A percentile compares a stretch with the other conserved stretches of the same genome.
These are phyloP conservation scores for Morella rubra DNA, from an alignment of 306 rosid genomes.

Conservation along the genomic window DNA sequence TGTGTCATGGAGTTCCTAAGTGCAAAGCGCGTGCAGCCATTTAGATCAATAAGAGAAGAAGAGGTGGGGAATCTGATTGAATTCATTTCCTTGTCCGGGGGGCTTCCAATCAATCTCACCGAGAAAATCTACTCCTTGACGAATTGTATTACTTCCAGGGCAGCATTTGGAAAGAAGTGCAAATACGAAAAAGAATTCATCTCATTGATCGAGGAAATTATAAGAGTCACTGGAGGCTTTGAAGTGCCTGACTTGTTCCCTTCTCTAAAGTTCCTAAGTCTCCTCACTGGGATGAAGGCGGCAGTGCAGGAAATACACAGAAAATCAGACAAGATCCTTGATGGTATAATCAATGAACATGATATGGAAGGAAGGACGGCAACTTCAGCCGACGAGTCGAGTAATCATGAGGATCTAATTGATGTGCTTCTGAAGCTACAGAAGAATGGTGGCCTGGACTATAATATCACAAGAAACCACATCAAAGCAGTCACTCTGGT, in stretches of 20 bases:
- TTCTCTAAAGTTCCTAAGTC: conserved; percentile 1
- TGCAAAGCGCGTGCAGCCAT: conserved; percentile 16
- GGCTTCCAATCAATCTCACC: not conserved
- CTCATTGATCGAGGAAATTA: not conserved
- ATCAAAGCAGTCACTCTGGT: conserved; percentile 18
- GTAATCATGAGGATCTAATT: conserved; percentile 6
- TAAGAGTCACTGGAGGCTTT: not conserved
- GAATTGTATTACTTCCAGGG: not conserved
- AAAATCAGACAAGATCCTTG: conserved; percentile 11
- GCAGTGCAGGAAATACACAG: not conserved
- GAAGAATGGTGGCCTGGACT: not conserved
- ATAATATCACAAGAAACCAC: conserved; percentile 7
- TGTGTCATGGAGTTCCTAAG: conserved; percentile 1
- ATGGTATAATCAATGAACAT: conserved; percentile 2
- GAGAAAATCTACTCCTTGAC: conserved; percentile 1
- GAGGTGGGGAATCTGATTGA: conserved; percentile 11
- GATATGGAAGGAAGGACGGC: not conserved
- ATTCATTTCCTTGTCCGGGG: conserved; percentile 5
- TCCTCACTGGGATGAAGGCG: conserved; percentile 18
- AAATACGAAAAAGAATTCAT: conserved; percentile 10
- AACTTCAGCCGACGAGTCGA: not conserved
- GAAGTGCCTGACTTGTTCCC: conserved; percentile 16
- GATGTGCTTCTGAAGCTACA: conserved; percentile 14
- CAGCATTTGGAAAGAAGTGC: conserved; percentile 11
- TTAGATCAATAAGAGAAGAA: conserved; percentile 20